Evolutionary conservation across 208 protist species (phyloP).

Genomic region (Trypanosoma avium): DNA sequence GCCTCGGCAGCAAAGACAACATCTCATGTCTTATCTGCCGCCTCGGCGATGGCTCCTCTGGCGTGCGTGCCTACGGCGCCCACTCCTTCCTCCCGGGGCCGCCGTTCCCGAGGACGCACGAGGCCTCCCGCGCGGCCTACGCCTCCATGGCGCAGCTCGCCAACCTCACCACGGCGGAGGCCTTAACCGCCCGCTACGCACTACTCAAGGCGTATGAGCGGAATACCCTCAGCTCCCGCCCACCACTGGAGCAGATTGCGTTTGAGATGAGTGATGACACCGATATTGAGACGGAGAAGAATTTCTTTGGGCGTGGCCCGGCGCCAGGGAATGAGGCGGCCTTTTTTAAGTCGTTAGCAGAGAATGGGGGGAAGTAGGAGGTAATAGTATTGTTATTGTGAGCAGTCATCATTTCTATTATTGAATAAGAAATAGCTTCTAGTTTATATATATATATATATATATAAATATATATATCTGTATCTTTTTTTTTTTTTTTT

Average conservation of each 20-base stretch:
- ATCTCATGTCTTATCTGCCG: constrained; percentile 87
- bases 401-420: too few relatives aligned
- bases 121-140: constrained; percentile 68
- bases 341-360: constrained; percentile 75
- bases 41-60: constrained; percentile 60
- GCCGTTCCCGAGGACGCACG: constrained; percentile 72
- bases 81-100: constrained; percentile 75
- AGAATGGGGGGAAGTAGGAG: constrained; percentile 5
- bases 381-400: too few relatives aligned
- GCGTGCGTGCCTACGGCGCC: constrained; percentile 44
- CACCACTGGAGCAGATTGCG: constrained; percentile 73
- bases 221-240: constrained; percentile 46
- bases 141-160: constrained; percentile 68
- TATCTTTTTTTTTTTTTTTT: too few relatives aligned
- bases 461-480: too few relatives aligned
- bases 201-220: constrained; percentile 67
- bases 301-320: constrained; percentile 80
- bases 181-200: constrained; percentile 68
- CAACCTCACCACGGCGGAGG: constrained; percentile 42
- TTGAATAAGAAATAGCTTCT: too few relatives aligned
- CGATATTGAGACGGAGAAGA: constrained; percentile 78
- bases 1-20: constrained; percentile 91
- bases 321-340: constrained; percentile 78
- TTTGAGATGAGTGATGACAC: constrained; percentile 90
- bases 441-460: too few relatives aligned